Evolutionary conservation across 495 filamentous ascomycete genomes (phyloP), one percentile per base, ranked within the genome.

Genomic region (Rhypophila decipiens): DNA sequence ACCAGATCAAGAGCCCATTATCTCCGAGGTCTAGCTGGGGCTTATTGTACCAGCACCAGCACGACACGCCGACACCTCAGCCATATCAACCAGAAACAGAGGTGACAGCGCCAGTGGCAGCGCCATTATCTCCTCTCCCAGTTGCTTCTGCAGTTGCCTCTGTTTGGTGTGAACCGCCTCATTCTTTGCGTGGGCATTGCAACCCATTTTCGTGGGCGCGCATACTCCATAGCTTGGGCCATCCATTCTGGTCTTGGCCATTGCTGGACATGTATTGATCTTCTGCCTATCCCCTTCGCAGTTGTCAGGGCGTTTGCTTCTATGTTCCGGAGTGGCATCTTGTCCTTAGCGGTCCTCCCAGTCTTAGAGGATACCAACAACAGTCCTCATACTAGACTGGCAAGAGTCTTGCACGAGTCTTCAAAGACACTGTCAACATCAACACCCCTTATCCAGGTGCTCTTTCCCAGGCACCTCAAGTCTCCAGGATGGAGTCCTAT

Each of bases 401-500:
- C n/a, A n/a, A n/a, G n/a, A n/a, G n/a, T n/a, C n/a, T 31, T 31
- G 27, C 27, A 7, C 27, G 13, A 31, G 27, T 31, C 27, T n/a
- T n/a, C n/a, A 31, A 7, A 31, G 27, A 31, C 35, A 37, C 35
- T n/a, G n/a, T n/a, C n/a, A n/a, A 37, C n/a, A 9, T 37, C 35
- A 9, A 5, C 18, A 5, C n/a, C 15, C 18, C 5, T 17, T 22
- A 8, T 41, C 3, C 24, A 29, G 23, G 20, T 31, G 18, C 24
- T 42, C 20, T 4, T 2, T 29, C 7, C 24, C 12, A 9, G 10
- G 21, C 33, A 19, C 22, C 13, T 1, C 24, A n/a, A 18, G 10
- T 31, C 37, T 9, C 13, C 47, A 52, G 39, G 50, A 77, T 79
- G 75, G 74, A 75, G 34, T 65, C 68, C 15, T 64, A 73, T 50